Percentiles rank a stretch among this genome's conserved stretches.
These are phyloP conservation scores for Marsdenia floribunda DNA, from an alignment of 257 asterid species.

Conservation along the genomic window DNA sequence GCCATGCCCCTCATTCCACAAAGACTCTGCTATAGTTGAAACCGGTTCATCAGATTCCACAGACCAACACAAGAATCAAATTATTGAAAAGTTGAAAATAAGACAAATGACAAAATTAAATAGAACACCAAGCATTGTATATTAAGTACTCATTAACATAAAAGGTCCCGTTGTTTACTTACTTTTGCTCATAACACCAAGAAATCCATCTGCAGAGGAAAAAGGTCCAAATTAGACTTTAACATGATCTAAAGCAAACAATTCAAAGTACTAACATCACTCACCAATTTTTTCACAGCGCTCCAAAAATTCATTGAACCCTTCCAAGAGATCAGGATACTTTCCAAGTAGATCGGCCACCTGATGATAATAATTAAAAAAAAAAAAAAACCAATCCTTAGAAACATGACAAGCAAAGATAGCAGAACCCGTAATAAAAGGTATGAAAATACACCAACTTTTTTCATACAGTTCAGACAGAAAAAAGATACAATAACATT, in stretches of 20 bases:
- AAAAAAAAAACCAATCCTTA: neutral
- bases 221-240: slow-evolving; percentile 31
- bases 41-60: slow-evolving; percentile 25
- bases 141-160: slow-evolving; percentile 7
- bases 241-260: slow-evolving; percentile 13
- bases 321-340: slow-evolving; percentile 91
- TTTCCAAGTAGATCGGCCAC: slow-evolving; percentile 83
- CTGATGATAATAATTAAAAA: slow-evolving; percentile 32
- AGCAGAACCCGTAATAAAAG: neutral
- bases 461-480: neutral
- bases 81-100: neutral
- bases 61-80: neutral
- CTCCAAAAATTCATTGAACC: slow-evolving; percentile 77
- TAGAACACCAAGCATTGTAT: neutral
- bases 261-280: slow-evolving; percentile 10
- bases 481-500: no score
- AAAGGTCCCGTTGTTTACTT: slow-evolving; percentile 27
- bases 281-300: slow-evolving; percentile 86
- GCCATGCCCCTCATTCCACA: slow-evolving; percentile 75
- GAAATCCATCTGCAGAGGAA: slow-evolving; percentile 77
- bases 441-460: neutral
- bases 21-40: slow-evolving; percentile 48
- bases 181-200: slow-evolving; percentile 95
- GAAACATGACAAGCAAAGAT: neutral
- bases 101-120: neutral